These are phyloP conservation scores for Yamadazyma triangularis DNA, from an alignment of 1,139 yeast genomes.

Conservation along the genomic window DNA sequence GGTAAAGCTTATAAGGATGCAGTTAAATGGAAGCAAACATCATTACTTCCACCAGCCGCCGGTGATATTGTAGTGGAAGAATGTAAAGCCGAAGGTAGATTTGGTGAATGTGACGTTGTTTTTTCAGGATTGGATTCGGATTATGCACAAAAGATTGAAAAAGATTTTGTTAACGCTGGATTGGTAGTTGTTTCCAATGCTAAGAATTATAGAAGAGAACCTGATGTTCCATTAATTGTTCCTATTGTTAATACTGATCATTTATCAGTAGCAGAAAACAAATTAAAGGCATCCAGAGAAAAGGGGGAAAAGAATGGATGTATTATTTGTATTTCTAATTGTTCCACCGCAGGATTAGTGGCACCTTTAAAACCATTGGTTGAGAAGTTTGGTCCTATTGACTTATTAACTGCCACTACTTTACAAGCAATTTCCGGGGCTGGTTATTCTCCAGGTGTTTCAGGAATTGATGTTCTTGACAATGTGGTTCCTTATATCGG, in stretches of 20 bases:
- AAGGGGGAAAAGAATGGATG: slow-evolving; percentile 63
- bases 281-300: slow-evolving; percentile 52
- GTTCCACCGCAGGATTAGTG: slow-evolving; percentile 97
- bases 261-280: slow-evolving; percentile 65
- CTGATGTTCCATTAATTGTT: slow-evolving; percentile 86
- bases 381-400: slow-evolving; percentile 85
- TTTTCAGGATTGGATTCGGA: slow-evolving; percentile 95
- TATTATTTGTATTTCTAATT: slow-evolving; percentile 92
- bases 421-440: slow-evolving; percentile 98
- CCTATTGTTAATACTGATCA: slow-evolving; percentile 97
- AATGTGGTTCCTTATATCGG: slow-evolving; percentile 91
- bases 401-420: slow-evolving; percentile 82
- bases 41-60: slow-evolving; percentile 67
- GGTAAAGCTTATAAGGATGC: slow-evolving; percentile 85
- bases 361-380: slow-evolving; percentile 94
- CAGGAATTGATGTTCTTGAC: slow-evolving; percentile 92
- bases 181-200: slow-evolving; percentile 89
- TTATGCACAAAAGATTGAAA: slow-evolving; percentile 89
- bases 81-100: slow-evolving; percentile 66
- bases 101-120: slow-evolving; percentile 87
- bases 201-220: slow-evolving; percentile 87
- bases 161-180: slow-evolving; percentile 77
- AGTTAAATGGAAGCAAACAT: slow-evolving; percentile 92
- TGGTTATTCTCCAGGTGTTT: slow-evolving; percentile 97
- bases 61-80: slow-evolving; percentile 63